Percentiles rank a stretch among this genome's conserved stretches.
Conservation (phyloP, 345 rosid species). For the Gossypium stocksii region DNA sequence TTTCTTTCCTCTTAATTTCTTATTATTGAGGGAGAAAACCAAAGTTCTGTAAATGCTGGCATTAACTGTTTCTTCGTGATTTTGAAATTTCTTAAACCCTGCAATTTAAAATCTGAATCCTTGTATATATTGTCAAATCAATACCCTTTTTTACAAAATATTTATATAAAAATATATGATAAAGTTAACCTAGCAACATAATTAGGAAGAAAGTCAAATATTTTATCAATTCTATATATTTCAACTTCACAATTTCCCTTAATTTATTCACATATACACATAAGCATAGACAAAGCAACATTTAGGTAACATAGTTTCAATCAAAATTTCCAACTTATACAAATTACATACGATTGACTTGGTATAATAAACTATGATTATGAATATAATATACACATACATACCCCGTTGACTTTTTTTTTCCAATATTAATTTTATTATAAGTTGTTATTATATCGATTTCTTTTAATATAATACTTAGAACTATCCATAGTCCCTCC, state of each 20-base stretch:
- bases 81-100: no score
- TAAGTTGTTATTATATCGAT: no score
- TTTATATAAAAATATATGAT: no score
- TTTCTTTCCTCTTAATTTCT: no score
- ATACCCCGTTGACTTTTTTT: background rate
- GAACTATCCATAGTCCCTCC: fast-evolving
- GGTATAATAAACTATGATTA: background rate
- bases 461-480: no score
- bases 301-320: background rate
- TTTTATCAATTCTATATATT: background rate
- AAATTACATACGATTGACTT: background rate
- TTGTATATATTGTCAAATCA: no score
- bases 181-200: no score
- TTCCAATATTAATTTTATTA: background rate
- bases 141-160: no score
- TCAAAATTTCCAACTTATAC: background rate
- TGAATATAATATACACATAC: background rate
- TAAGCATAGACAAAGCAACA: background rate
- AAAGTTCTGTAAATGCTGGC: no score
- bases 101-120: no score
- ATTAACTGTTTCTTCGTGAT: no score
- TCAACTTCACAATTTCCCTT: background rate
- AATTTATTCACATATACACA: background rate
- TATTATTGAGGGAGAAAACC: no score
- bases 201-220: background rate